Base-by-base conservation (phyloP, 768 basidiomycete species). In the Rhizopogon vulgaris region DNA sequence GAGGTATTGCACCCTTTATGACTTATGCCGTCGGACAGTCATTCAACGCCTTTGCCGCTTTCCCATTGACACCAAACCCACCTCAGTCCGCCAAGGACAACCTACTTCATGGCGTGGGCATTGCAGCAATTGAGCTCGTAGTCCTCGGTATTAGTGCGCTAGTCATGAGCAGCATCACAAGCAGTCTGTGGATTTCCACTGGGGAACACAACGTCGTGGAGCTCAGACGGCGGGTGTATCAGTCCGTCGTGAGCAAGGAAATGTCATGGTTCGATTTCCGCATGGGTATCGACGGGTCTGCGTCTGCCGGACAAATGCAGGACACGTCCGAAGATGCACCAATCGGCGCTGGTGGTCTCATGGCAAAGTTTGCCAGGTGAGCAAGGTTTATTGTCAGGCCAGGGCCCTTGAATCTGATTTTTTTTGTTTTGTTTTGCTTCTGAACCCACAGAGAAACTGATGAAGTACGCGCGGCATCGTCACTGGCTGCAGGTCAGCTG, bases 251-350 rank as follows among this genome's bases (percentile, higher is more conserved):
- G 14, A 63, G 61, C 22, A 86, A 85, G 61, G 83, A 85, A 18
- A 86, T 95, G 80, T 75, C 77, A n/a, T 96, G 94, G 94, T 96
- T 92, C 64, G 94, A 96, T 69, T 68, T 79, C 38, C 84, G 88
- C 52, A 84, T 87, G 78, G 82, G 80, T 49, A 69, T 71, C 8
- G 83, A 82, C 22, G 75, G 74, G 37, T 67, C 74, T 22, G 71
- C 69, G 6, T 18, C 28, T 18, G 43, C 43, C 7, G 43, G 30
- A 17, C 57, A 64, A 48, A 61, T 65, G 56, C 65, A 72, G 40
- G 69, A 67, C 57, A 54, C 56, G 37, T 52, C 52, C 41, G 73
- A 76, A 32, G 70, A 67, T 30, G 78, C 78, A 24, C 76, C 80
- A 37, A 71, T 85, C 43, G 90, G 90, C 55, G 91, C 92, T 46